Base-by-base conservation (phyloP, 1,139 yeast genomes). In the Pichia sp. region DNA sequence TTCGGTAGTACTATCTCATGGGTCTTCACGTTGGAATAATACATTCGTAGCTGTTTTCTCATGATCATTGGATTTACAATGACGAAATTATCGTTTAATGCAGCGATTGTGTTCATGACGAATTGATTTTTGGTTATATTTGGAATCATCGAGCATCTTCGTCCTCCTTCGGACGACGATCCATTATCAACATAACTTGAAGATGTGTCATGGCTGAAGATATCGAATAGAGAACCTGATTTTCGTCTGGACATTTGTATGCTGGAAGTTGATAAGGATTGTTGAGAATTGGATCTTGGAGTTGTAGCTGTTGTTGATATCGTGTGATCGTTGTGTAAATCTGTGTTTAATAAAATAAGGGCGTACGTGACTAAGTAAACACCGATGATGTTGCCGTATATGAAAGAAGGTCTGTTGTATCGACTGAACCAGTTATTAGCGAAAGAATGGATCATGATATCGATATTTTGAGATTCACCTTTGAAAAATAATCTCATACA, bases 401-500 rank as follows among this genome's bases (percentile, higher is more conserved):
- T 41, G 21, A 75, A 69, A 54, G 57, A 38, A 34, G 73, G 76
- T 15, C 62, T 60, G 44, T 68, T 69, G 36, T 54, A 81, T 71
- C 68, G 75, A 65, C 63, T 71, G 63, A 65, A 77, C 85, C 91
- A 89, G 48, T 85, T 75, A 51, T 76, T 75, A 21, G 95, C 76
- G 61, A 87, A 83, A 2, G 85, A 72, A 38, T 85, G 83, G 50
- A 89, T 68, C 20, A 88, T 76, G 40, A 88, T 73, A 65, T 88
- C 96, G 50, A 89, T 78, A 58, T 85, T 88, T 58, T 86, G 94
- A 1, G 94, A 81, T 63, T 89, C 96, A 3, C 95, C 96, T 58
- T 81, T 82, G 58, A 89, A 72, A 62, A 84, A 85, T 24, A 89
- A 63, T 54, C 74, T 77, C 27, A 78, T 73, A 55, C 95, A 87